Percentiles rank a stretch among this genome's conserved stretches.
phyloP scores from a whole-genome alignment of 148 eudicot species.

The Persicaria maculosa region DNA sequence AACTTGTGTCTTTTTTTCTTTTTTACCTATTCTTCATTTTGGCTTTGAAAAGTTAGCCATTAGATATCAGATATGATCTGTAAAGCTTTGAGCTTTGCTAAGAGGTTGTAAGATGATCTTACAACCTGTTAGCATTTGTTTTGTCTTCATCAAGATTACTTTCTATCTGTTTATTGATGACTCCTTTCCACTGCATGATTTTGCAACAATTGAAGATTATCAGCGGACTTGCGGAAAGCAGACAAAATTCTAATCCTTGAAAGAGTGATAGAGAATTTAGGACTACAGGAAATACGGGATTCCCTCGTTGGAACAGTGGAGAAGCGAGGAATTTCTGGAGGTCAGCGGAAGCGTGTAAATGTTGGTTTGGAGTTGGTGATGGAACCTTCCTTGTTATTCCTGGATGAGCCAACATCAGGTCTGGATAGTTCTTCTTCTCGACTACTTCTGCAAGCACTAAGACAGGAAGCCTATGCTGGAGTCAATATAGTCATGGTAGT shows the following conservation, averaged over 20 bases:
- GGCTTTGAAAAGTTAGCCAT: too few relatives aligned
- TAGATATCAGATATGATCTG: too few relatives aligned
- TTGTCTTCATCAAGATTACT: neutral
- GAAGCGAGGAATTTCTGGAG: slow-evolving; percentile 24
- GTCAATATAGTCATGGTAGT: slow-evolving; percentile 19
- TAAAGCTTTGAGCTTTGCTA: too few relatives aligned
- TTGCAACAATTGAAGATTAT: slow-evolving; percentile 10
- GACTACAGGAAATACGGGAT: slow-evolving; percentile 20
- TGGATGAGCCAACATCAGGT: slow-evolving; percentile 25
- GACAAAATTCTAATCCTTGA: slow-evolving; percentile 19
- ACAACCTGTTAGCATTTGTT: neutral
- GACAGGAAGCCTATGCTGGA: slow-evolving; percentile 18
- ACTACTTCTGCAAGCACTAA: slow-evolving; percentile 16
- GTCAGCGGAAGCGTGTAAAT: slow-evolving; percentile 20
- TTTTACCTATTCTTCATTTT: neutral
- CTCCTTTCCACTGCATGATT: neutral
- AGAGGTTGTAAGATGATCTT: too few relatives aligned
- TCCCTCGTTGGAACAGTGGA: slow-evolving; percentile 24
- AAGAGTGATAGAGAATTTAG: slow-evolving; percentile 21
- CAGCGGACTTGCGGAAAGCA: slow-evolving; percentile 13
- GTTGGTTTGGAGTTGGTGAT: slow-evolving; percentile 24
- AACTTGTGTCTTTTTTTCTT: neutral
- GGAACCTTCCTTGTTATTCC: slow-evolving; percentile 21
- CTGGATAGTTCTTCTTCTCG: slow-evolving; percentile 21
- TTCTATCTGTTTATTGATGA: neutral